These are phyloP conservation scores for Fistulifera pelliculosa DNA, from an alignment of 108 stramenopile genomes.

Conservation along the genomic window DNA sequence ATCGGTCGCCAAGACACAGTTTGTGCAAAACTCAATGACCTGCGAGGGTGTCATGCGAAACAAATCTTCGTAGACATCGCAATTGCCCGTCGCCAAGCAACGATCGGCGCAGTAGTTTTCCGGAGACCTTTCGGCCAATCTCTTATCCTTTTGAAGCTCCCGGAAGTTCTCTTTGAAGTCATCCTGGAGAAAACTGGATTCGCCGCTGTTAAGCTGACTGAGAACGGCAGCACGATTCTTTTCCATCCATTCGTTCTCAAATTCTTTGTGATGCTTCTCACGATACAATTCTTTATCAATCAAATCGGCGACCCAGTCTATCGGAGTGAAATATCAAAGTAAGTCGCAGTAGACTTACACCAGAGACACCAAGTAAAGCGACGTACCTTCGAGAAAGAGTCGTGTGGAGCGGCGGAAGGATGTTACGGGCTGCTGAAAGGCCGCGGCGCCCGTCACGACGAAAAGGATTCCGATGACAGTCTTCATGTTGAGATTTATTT, in stretches of 20 bases:
- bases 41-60: slow-evolving; percentile 52
- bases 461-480: too few species aligned
- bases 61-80: slow-evolving; percentile 64
- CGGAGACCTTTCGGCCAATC: slow-evolving; percentile 54
- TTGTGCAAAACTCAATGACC: slow-evolving; percentile 60
- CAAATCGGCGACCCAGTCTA: slow-evolving; percentile 33
- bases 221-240: slow-evolving; percentile 36
- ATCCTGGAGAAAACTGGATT: slow-evolving; percentile 4
- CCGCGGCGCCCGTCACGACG: too few species aligned
- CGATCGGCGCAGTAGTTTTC: slow-evolving; percentile 70
- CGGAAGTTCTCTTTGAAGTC: slow-evolving; percentile 12
- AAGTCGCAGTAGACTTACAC: too few species aligned
- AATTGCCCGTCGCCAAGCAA: slow-evolving; percentile 71
- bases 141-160: slow-evolving; percentile 36
- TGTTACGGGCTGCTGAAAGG: too few species aligned
- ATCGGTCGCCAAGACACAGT: slow-evolving; percentile 63
- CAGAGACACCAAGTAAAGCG: too few species aligned
- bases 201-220: slow-evolving; percentile 1
- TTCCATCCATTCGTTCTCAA: slow-evolving; percentile 34
- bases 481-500: too few species aligned
- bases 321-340: too few species aligned
- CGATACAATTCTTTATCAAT: slow-evolving; percentile 44
- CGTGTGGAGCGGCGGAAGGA: too few species aligned
- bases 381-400: too few species aligned
- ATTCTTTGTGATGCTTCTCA: slow-evolving; percentile 32